These are phyloP conservation scores for Mucor sp. DNA, from an alignment of 371 early-diverging fungal genomes.

Conservation along the genomic window DNA sequence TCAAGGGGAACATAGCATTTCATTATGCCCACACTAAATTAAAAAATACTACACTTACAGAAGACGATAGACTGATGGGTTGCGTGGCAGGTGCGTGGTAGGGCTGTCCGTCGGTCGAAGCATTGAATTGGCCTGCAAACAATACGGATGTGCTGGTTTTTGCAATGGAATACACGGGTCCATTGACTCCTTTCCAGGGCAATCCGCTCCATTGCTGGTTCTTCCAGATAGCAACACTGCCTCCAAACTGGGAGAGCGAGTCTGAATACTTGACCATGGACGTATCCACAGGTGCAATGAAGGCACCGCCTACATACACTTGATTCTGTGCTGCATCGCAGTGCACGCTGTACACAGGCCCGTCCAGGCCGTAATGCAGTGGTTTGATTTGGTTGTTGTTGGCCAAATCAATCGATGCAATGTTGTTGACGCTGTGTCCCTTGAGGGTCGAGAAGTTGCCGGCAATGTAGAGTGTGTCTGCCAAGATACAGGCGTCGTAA, in stretches of 20 bases:
- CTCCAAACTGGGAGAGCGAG: constrained; percentile 55
- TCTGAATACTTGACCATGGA: constrained; percentile 30
- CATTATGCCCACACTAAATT: not conserved
- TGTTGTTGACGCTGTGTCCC: constrained; percentile 46
- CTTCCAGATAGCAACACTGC: constrained; percentile 58
- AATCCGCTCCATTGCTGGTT: constrained; percentile 45
- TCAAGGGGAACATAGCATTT: not conserved
- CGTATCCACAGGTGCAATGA: constrained; percentile 33
- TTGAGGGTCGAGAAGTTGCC: constrained; percentile 48
- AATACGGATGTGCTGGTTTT: constrained; percentile 25
- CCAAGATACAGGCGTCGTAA: constrained; percentile 33
- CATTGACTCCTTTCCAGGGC: constrained; percentile 69
- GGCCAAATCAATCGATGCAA: constrained; percentile 52
- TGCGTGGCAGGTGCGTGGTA: constrained; percentile 45
- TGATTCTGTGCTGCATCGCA: constrained; percentile 56
- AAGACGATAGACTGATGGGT: constrained; percentile 34
- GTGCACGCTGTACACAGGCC: constrained; percentile 62
- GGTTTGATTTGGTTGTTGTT: constrained; percentile 35
- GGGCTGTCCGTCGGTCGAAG: constrained; percentile 43
- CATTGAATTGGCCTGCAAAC: constrained; percentile 51
- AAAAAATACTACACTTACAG: constrained; percentile 10
- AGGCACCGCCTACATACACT: constrained; percentile 50
- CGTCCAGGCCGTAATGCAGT: constrained; percentile 69
- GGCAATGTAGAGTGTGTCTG: constrained; percentile 45
- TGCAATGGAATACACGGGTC: constrained; percentile 43